These are phyloP conservation scores for Suillus subaureus DNA, from an alignment of 768 basidiomycete species.

Conservation along the genomic window DNA sequence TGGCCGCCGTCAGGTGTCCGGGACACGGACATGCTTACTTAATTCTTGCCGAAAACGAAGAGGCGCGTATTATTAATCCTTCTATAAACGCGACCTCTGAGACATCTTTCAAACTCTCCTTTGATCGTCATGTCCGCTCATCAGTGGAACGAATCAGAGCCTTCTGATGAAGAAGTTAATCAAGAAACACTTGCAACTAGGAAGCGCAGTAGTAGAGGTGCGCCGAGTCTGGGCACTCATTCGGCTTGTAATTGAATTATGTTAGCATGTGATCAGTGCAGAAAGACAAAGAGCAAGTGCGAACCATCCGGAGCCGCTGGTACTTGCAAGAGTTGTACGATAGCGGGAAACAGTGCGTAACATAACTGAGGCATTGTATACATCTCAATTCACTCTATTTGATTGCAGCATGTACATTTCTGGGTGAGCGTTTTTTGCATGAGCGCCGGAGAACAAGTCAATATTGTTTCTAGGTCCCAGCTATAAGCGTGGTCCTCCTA, in stretches of 20 bases:
- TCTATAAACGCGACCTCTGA: slow-evolving; percentile 21
- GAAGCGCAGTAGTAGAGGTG: slow-evolving; percentile 70
- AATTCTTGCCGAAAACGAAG: neutral
- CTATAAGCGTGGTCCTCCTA: slow-evolving; percentile 83
- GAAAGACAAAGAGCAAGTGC: slow-evolving; percentile 88
- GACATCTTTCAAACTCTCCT: slow-evolving; percentile 12
- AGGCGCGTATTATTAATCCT: slow-evolving; percentile 10
- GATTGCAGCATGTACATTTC: slow-evolving; percentile 62
- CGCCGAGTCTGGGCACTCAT: slow-evolving; percentile 6
- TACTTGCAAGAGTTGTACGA: slow-evolving; percentile 64
- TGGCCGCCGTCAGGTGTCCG: too few species aligned
- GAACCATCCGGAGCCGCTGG: slow-evolving; percentile 54
- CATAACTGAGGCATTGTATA: neutral
- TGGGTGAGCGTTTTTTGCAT: slow-evolving; percentile 41
- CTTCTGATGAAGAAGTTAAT: slow-evolving; percentile 56
- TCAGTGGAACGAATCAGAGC: slow-evolving; percentile 61
- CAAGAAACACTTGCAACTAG: slow-evolving; percentile 46
- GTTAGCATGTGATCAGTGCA: slow-evolving; percentile 83
- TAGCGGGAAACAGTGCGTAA: slow-evolving; percentile 54
- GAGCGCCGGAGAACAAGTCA: neutral
- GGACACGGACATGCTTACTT: neutral
- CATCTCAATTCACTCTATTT: slow-evolving; percentile 16
- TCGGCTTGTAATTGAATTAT: slow-evolving; percentile 2
- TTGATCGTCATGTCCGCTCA: slow-evolving; percentile 28
- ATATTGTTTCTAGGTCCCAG: slow-evolving; percentile 56